These are phyloP conservation scores for Antitrichia curtipendula DNA, from an alignment of 225 moss, liverwort and hornwort genomes.

Conservation along the genomic window DNA sequence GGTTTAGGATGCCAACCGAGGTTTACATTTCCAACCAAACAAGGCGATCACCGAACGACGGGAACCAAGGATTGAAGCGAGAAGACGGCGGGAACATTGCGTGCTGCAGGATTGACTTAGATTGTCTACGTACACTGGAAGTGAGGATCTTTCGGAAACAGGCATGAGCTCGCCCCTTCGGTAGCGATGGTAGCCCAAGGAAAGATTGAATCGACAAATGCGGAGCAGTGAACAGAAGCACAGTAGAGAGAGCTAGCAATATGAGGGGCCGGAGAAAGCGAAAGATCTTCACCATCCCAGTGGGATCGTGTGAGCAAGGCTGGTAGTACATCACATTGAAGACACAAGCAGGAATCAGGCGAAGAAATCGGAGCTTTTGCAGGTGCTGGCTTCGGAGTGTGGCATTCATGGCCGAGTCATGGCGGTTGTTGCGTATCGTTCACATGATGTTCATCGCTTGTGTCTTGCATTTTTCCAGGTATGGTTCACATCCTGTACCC, in stretches of 20 bases:
- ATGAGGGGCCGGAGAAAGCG: conserved; percentile 51
- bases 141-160: neutral
- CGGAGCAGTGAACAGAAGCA: neutral
- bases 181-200: neutral
- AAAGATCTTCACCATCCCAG: neutral
- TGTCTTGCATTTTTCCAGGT: conserved; percentile 15
- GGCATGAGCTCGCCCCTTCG: neutral
- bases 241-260: neutral
- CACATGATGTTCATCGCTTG: conserved; percentile 14
- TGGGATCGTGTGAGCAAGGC: neutral
- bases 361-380: neutral
- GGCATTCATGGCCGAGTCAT: conserved; percentile 19
- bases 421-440: conserved; percentile 8
- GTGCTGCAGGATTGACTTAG: neutral
- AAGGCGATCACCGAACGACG: neutral
- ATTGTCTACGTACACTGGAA: neutral
- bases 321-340: neutral
- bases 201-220: neutral
- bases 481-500: neutral
- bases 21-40: neutral
- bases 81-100: neutral
- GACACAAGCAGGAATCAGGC: neutral
- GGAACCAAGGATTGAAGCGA: neutral
- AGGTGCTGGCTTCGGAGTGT: neutral
- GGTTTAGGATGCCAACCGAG: neutral